Base-by-base conservation (phyloP, 257 asterid genomes). In the Salvia splendens region DNA sequence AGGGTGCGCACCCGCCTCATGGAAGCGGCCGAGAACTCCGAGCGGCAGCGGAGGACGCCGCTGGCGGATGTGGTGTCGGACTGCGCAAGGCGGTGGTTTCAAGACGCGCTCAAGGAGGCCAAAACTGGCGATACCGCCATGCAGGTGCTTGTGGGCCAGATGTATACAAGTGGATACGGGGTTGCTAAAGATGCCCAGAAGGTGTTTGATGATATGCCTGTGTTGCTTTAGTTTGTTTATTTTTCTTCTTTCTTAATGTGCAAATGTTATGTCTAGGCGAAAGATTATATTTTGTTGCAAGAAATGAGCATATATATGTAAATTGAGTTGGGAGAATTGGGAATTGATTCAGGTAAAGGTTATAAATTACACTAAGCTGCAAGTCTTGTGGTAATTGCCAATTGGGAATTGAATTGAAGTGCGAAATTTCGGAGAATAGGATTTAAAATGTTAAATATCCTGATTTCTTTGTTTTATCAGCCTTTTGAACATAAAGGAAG, bases 141-240 rank as follows among this genome's bases (percentile, higher is more conserved):
- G 99, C 99, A 94, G 83, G 95, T 94, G 62, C 95, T 94, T 55
- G 95, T 88, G 65, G 96, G 96, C 58, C 97, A 94, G 97, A 94
- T 94, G 99, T 94, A 91, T 83, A 70, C 56, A 48, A 84, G 89
- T 67, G 99, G 99, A 28, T 94, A 86, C 74, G 99, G 99, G 41
- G 82, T 88, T 30, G 76, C 85, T 1, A 79, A 49, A 64, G 92
- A 94, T 76, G 81, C 73, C 51, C 88, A 84, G 48, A 88, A 80
- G 99, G 99, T 94, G 62, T 70, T 40, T 65, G 73, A 72, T 61
- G 1, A 9, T 50, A 4, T 61, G 33, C 61, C 49, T 38, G 20
- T 48, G 10, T 48, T 46, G 3, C 42, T 38, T 4, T 38, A 35
- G 40, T 35, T 35, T 35, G 40, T 35, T 35, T 35, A 4, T 35